Evolutionary conservation across 2,329 filamentous ascomycete genomes (phyloP), one percentile per base, ranked within the genome.

Genomic region (Cryphonectria carpinicola): DNA sequence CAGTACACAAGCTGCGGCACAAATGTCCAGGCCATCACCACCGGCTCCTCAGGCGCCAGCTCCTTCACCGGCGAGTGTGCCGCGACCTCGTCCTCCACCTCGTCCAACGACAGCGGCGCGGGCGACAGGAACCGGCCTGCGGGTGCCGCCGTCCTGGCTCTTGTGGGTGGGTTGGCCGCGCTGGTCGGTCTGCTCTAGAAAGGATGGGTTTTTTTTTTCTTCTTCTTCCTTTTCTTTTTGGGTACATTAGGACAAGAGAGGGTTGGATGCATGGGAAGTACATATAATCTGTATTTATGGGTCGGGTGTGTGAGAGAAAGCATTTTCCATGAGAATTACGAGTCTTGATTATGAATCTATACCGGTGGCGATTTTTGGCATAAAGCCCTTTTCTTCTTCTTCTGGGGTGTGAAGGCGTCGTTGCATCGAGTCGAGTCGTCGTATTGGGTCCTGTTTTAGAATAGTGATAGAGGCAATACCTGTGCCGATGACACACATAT

Each of bases 1-100:
- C 78, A 77, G 72, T 79, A 78, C 41, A 75, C 76, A 13, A 74
- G 75, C 73, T 80, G 79, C 71, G 78, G 76, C 35, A 70, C 72
- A 56, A 74, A 76, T 68, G 72, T 77, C 66, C 74, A 78, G 46
- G 73, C 76, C 11, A 79, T 80, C 62, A 71, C 75, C 0, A 65
- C 74, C 17, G 69, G 52, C 19, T 66, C 52, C 39, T 58, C 10
- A 22, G 70, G 69, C 49, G 74, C 69, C 3, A 66, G 71, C 39
- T 58, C 19, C 43, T 70, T 75, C 62, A 75, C 70, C 1, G 76
- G 76, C 41, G 62, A 74, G 75, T 72, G 77, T 74, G 37, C 35
- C 8, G 41, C 49, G 37, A 65, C n/a, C 19, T 56, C 61, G 4
- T 32, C 19, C 11, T 56, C 66, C 19, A n/a, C 61, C 28, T 68